Evolutionary conservation across 228 moss, liverwort and hornwort genomes (phyloP).

Genomic region (Sphagnum magellanicum): DNA sequence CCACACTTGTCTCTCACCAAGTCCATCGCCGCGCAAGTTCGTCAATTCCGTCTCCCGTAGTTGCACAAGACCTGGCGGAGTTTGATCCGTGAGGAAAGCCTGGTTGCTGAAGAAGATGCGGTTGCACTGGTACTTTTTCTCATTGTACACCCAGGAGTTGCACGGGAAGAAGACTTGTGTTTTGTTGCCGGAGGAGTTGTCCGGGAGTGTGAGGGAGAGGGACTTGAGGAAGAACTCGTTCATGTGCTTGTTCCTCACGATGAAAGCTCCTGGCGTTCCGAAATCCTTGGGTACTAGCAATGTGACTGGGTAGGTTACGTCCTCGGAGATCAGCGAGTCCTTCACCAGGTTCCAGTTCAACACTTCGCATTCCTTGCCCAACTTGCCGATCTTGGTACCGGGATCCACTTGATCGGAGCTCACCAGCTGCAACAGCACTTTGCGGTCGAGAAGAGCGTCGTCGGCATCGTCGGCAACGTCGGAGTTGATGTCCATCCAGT

Average conservation of each 20-base stretch:
- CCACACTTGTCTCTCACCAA: slow-evolving; percentile 6
- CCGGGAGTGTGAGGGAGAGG: slow-evolving; percentile 15
- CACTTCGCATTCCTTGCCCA: slow-evolving; percentile 3
- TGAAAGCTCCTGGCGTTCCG: slow-evolving; percentile 32
- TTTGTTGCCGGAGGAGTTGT: background rate
- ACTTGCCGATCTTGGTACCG: slow-evolving; percentile 7
- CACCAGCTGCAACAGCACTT: slow-evolving; percentile 35
- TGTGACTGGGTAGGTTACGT: slow-evolving; percentile 1
- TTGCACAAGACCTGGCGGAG: slow-evolving; percentile 16
- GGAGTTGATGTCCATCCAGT: background rate
- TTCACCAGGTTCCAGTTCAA: background rate
- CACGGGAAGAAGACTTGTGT: slow-evolving; percentile 11
- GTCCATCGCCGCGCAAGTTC: slow-evolving; percentile 9
- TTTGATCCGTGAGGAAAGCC: slow-evolving; percentile 7
- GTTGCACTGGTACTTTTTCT: slow-evolving; percentile 15
- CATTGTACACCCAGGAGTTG: slow-evolving; percentile 49
- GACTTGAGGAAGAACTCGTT: slow-evolving; percentile 34
- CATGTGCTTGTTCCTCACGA: slow-evolving; percentile 33
- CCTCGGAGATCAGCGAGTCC: background rate
- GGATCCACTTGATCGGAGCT: slow-evolving; percentile 31
- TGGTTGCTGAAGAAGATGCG: slow-evolving; percentile 48
- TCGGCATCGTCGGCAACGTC: background rate
- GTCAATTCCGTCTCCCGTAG: slow-evolving; percentile 5
- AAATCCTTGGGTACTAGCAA: slow-evolving; percentile 31
- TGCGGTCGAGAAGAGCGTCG: slow-evolving; percentile 9